Percentiles rank a stretch among this genome's conserved stretches.
phyloP scores from a whole-genome alignment of 164 flowering plant genomes.

The Chimonanthus praecox region DNA sequence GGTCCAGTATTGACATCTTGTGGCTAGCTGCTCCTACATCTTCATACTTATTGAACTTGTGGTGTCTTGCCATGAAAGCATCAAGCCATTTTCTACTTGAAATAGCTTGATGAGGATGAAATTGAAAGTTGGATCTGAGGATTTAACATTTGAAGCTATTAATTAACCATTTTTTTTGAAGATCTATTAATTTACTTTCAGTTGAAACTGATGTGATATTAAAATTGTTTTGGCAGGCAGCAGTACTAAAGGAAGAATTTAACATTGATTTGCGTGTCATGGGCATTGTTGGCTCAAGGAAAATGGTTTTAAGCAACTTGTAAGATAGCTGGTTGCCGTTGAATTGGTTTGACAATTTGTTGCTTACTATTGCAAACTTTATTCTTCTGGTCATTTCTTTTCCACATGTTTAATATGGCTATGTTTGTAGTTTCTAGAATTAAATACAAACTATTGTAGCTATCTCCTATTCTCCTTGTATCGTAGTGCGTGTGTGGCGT shows the following conservation, averaged over 20 bases:
- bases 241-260: conserved; percentile 77
- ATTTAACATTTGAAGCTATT: neutral
- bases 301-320: conserved; percentile 75
- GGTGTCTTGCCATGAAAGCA: neutral
- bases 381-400: neutral
- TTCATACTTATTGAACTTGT: neutral
- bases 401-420: neutral
- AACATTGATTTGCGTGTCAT: conserved; percentile 93
- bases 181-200: neutral
- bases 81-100: neutral
- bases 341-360: neutral
- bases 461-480: too few relatives aligned
- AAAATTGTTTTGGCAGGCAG: conserved; percentile 47
- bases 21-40: too few relatives aligned
- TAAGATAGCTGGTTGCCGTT: conserved; percentile 32
- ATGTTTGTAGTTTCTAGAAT: neutral
- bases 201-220: neutral
- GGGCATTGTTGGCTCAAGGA: conserved; percentile 83
- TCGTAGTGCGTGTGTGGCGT: too few relatives aligned
- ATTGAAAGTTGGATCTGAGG: neutral
- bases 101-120: neutral
- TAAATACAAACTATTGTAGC: too few relatives aligned
- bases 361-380: neutral
- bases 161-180: too few relatives aligned
- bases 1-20: too few relatives aligned